Conservation (phyloP, 202 grass and related monocot species). For the Zizania palustris region DNA sequence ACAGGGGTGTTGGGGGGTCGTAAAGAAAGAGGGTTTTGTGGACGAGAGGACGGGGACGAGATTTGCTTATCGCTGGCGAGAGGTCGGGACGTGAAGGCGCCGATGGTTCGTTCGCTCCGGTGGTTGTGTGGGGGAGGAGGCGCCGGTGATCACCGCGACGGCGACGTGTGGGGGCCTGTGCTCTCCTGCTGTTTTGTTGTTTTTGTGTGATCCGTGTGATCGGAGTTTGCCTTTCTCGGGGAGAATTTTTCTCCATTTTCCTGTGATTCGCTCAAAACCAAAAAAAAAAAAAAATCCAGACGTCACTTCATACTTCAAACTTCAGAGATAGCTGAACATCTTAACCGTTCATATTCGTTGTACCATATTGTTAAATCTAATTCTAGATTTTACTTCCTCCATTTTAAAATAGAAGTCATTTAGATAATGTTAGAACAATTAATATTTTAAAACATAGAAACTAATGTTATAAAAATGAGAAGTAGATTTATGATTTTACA, state of each 20-base stretch:
- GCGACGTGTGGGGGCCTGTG: constrained; percentile 43
- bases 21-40: constrained; percentile 52
- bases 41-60: constrained; percentile 35
- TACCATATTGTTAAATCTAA: no score
- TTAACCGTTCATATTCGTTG: no score
- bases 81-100: constrained; percentile 38
- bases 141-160: constrained; percentile 51
- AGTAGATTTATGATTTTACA: no score
- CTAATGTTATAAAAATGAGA: no score
- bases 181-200: background rate
- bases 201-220: constrained; percentile 43
- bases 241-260: background rate
- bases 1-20: constrained; percentile 22
- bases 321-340: no score
- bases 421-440: no score
- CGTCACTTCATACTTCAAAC: no score
- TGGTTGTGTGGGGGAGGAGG: constrained; percentile 38
- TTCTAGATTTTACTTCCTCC: no score
- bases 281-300: no score
- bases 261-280: background rate
- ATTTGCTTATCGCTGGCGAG: constrained; percentile 85
- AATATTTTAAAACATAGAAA: no score
- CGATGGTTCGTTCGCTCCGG: constrained; percentile 25
- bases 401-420: no score
- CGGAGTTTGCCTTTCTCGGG: constrained; percentile 18